These are phyloP conservation scores for Leishmania tarentolae DNA, from an alignment of 208 protist species.

Conservation along the genomic window DNA sequence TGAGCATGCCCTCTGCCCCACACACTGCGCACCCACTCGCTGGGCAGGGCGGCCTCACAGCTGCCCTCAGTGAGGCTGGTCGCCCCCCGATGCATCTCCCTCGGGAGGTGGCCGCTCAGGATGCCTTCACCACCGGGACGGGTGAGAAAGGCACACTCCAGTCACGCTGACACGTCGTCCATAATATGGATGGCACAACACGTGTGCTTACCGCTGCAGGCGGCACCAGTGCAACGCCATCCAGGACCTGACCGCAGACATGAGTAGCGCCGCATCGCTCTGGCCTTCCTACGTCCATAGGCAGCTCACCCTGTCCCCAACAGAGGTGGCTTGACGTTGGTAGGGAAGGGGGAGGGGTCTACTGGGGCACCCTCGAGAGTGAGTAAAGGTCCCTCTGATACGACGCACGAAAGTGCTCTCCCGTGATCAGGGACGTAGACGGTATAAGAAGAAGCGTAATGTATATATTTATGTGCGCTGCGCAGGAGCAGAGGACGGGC, in stretches of 20 bases:
- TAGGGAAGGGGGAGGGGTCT: background rate
- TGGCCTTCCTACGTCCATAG: background rate
- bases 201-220: no score
- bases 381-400: background rate
- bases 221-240: background rate
- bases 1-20: background rate
- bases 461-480: background rate
- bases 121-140: background rate
- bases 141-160: background rate
- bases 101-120: background rate
- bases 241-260: background rate
- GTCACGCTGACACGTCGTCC: background rate
- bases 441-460: background rate
- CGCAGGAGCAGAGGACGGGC: background rate
- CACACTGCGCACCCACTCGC: background rate
- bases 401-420: background rate
- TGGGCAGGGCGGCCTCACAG: background rate
- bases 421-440: background rate
- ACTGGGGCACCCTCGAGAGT: background rate
- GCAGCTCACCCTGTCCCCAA: background rate
- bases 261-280: background rate
- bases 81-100: no score
- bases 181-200: background rate
- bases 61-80: background rate
- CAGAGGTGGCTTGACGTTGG: background rate